Conservation (phyloP, 441 rosid genomes). For the Populus tomentosa region DNA sequence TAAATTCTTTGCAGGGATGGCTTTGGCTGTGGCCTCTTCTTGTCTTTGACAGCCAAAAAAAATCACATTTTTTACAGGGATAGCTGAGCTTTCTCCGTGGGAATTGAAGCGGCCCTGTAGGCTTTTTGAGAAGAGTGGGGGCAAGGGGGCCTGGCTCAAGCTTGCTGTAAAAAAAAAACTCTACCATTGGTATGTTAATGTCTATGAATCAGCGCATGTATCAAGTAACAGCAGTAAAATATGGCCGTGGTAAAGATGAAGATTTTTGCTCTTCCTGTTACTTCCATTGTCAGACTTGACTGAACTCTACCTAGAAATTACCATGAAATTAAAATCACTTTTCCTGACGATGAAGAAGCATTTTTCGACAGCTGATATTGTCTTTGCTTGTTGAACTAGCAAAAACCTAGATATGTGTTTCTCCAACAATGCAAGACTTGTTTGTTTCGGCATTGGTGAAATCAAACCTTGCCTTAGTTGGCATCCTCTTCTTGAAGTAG, state of each 20-base stretch:
- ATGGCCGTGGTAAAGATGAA: not conserved
- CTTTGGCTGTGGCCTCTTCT: not conserved
- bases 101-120: not conserved
- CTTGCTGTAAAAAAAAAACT: not conserved
- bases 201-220: too few species aligned
- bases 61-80: not conserved
- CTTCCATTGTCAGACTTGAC: not conserved
- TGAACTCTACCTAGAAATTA: not conserved
- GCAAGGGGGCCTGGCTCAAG: not conserved
- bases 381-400: not conserved
- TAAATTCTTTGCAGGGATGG: not conserved
- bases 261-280: not conserved
- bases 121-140: not conserved
- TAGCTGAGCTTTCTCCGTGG: not conserved
- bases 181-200: not conserved
- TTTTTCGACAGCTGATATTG: too few species aligned
- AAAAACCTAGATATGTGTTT: not conserved
- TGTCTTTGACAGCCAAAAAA: not conserved
- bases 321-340: not conserved
- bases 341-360: too few species aligned
- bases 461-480: not conserved
- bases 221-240: too few species aligned
- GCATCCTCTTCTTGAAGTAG: not conserved
- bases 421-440: not conserved
- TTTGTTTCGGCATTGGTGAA: not conserved